Base-by-base conservation (phyloP, 345 rosid genomes). In the Eucalyptus victrix region DNA sequence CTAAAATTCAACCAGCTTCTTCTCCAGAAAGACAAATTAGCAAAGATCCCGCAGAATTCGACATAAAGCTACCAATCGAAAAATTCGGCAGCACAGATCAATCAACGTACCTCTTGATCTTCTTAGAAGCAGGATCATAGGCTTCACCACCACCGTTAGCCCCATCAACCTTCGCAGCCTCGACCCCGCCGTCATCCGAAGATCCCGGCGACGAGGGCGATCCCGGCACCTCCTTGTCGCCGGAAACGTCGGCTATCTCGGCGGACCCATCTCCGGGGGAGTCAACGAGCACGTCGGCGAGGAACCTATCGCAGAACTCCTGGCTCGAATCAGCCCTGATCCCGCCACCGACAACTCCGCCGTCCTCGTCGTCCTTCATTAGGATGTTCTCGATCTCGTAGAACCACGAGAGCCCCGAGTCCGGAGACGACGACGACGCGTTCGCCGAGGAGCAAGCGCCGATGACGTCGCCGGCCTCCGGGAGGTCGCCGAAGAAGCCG, bases 71-170 rank as follows among this genome's bases (percentile, higher is more conserved):
- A 21, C 47, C 42, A 21, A 87, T 80, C 90, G 80, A 62, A 30
- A 23, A 87, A 87, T 50, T 65, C 88, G 15, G 40, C 16, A 65
- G 83, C 32, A 53, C 26, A 17, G 24, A 51, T 8, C 8, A 49
- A 88, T 69, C 86, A 88, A 76, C 53, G 28, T 94, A 96, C 98
- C 98, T 95, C 90, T 89, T 92, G 90, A 89, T 90, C 89, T 96
- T 96, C 94, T 94, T 96, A 47, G 92, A 92, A 86, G 90, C 67
- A n/a, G 92, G 91, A 92, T 93, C 95, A 85, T 91, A 93, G 87
- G 51, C 93, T 92, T 94, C 96, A 92, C 88, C 49, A 18, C 87
- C 60, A 40, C 65, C 88, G 26, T 81, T 9, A 17, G 69, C 95
- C 23, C 56, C 92, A 7, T 34, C 89, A 21, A 45, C 49, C 42